Evolutionary conservation across 139 green algal species (phyloP), one percentile per base, ranked within the genome.

Genomic region (Yamagishiella unicocca): DNA sequence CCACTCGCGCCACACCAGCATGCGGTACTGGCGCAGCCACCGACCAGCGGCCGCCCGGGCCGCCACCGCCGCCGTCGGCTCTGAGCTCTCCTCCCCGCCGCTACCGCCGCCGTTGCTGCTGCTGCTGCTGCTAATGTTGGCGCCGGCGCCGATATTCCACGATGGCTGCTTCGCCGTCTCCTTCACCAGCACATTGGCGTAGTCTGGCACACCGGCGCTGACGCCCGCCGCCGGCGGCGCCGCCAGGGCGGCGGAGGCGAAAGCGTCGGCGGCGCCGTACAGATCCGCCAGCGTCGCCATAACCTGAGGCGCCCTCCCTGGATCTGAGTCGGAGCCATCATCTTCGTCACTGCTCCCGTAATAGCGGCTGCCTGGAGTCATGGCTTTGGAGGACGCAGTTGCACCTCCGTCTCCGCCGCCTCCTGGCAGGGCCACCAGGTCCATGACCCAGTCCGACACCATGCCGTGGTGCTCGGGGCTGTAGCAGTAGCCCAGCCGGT

Each of bases 361-460:
- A 19, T 24, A 9, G 62, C 40, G n/a, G 24, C 5, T 55, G 70
- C 35, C 50, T 17, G 14, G 50, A 12, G 14, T 58, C 50, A 58
- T 12, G 17, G 50, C 50, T 58, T 17, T 17, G 50, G 12, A 25
- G 50, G 50, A 12, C 14, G 50, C 50, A 58, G 17, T 58, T 17
- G 50, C 50, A 17, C 50, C 50, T 12, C 50, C 50, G 50, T 22
- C 43, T 38, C 35, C 43, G 54, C 19, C 19, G 64, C 50, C 50
- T 25, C n/a, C n/a, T n/a, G 74, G 50, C 31, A 78, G n/a, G 62
- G 80, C 62, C 33, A 94, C 87, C n/a, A 93, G 77, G 85, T 94
- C 92, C 71, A 94, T 93, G 67, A 91, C 38, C 88, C 90, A 94
- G 84, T 94, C 92, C 2, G 88, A 62, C 2, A 89, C 42, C 14